phyloP scores from a whole-genome alignment of 495 filamentous ascomycete species.

The Echria macrotheca region DNA sequence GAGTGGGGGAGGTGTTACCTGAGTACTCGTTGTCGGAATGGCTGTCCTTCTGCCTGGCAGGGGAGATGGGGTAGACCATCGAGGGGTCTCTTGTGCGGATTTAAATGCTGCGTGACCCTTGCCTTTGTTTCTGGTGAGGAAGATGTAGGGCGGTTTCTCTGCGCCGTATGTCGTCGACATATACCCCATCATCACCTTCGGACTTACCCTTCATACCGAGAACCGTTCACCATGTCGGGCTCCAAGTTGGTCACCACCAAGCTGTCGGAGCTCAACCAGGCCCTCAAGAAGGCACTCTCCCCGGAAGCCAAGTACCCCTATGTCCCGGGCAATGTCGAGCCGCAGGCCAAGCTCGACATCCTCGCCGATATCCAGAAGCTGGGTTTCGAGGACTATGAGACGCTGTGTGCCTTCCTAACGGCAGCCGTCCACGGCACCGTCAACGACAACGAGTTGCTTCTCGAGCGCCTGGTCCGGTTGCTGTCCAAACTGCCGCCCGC shows the following conservation, averaged over 20 bases:
- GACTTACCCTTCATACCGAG: too few relatives aligned
- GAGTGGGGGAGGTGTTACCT: too few relatives aligned
- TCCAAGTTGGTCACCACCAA: neutral
- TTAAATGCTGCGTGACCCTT: too few relatives aligned
- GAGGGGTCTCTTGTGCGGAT: too few relatives aligned
- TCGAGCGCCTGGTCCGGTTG: conserved; percentile 38
- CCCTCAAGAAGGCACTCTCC: conserved; percentile 25
- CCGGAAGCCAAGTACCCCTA: conserved; percentile 26
- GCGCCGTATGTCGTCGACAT: too few relatives aligned
- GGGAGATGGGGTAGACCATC: too few relatives aligned
- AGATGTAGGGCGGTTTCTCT: too few relatives aligned
- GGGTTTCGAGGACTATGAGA: conserved; percentile 27
- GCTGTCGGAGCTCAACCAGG: conserved; percentile 12
- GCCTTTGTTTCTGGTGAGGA: too few relatives aligned
- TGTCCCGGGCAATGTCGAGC: conserved; percentile 23
- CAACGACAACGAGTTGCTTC: conserved; percentile 34
- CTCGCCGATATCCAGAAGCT: conserved; percentile 23
- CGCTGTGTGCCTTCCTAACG: conserved; percentile 30
- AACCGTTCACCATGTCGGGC: too few relatives aligned
- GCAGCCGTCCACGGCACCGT: conserved; percentile 26
- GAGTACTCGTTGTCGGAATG: too few relatives aligned
- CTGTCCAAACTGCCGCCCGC: conserved; percentile 30
- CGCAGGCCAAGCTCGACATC: conserved; percentile 20
- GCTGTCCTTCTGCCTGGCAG: too few relatives aligned
- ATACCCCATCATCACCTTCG: too few relatives aligned